Base-by-base conservation (phyloP, 139 green algal genomes). In the Volvox africanus region DNA sequence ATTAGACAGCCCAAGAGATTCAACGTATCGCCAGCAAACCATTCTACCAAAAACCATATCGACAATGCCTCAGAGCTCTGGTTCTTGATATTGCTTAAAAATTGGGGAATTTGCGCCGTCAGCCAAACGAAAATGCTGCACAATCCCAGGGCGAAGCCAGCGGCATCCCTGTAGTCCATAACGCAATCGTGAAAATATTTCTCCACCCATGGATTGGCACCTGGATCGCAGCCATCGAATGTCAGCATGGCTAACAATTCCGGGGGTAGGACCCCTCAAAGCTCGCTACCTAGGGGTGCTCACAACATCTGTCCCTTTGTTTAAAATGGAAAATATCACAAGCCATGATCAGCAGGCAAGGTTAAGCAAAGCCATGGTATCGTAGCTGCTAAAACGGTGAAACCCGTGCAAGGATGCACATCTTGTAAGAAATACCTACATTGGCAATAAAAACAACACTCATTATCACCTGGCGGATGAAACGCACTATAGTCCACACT, bases 1-100 rank as follows among this genome's bases (percentile, higher is more conserved):
- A 99, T 88, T 22, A 99, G 80, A 50, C 94, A 97, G 1, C 97
- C 97, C 55, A 98, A 77, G 33, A 99, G 93, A 91, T 99, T 93
- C 20, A 93, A 55, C 28, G 93, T 95, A 73, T 95, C 93, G 2
- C 93, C 92, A 1, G 79, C 71, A 37, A 98, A 94, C 96, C 97
- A 98, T 91, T 98, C 89, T 11, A 96, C 96, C 21, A 99, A 92
- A 86, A 99, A 99, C 93, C 92, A 99, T 26, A 96, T 87, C 50
- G 88, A 96, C 3, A 99, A 93, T 0, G 96, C 97, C 26, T 99
- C 96, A 12, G 93, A 95, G 28, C 89, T 96, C 82, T 98, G 88
- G 28, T 93, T 96, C 20, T 91, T 89, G 76, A 97, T 97, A 92
- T 99, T 99, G 28, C 90, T 84, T 24, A 98, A 76, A 21, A 99